Evolutionary conservation across 345 rosid genomes (phyloP), one percentile per base, ranked within the genome.

Genomic region (Hibiscus syriacus): DNA sequence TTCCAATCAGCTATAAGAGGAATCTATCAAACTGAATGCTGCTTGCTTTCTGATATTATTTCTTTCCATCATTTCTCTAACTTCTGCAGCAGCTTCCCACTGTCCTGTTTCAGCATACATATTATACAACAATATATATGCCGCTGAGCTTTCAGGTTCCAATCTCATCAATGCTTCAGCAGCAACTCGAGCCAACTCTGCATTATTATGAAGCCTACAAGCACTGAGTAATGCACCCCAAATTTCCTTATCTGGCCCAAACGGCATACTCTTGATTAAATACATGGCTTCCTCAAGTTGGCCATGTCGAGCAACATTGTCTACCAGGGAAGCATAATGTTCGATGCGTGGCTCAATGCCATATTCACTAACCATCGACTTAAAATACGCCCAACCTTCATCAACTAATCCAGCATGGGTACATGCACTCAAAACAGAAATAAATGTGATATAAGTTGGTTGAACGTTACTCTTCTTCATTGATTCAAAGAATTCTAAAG

Each of bases 151-250:
- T 67, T 55, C 71, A 36, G 71, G 71, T 27, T 67, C 62, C 3
- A 38, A n/a, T 26, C 27, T 67, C 50, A 67, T 67, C 50, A 67
- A 67, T 22, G 71, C 71, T 53, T 67, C 63, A 53, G 63, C 71
- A 14, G 71, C 71, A 55, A 67, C 71, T 36, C 39, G 62, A 54
- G 71, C 71, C 36, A 67, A 67, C 16, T 67, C 63, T 12, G 55
- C 23, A 67, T 67, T 67, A 26, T 67, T 67, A 36, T 67, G 71
- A 6, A 67, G 9, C 22, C 53, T 67, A 55, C 71, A 67, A 22
- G 50, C 62, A 67, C 61, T 29, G 6, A 67, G 20, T 11, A 55
- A 13, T 20, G 71, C 71, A 17, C 71, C 71, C 63, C 63, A 67
- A 17, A 67, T 53, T 55, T 49, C 52, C 49, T 67, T 55, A 55